phyloP scores from a whole-genome alignment of 2,329 filamentous ascomycete species.

The Monosporascus sp. region DNA sequence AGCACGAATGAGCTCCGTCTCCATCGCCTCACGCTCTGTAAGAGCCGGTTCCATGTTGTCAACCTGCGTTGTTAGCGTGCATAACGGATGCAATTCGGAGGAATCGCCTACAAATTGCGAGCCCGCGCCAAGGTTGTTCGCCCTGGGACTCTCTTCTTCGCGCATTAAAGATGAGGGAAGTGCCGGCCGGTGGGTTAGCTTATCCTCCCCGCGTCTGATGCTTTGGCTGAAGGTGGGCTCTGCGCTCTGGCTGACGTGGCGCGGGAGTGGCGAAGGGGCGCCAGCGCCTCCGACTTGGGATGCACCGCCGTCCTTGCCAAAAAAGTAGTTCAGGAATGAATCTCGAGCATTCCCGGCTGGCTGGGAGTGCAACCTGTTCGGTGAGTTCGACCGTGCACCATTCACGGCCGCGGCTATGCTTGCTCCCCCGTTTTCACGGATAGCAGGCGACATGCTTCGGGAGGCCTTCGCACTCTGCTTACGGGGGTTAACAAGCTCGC shows the following conservation, averaged over 20 bases:
- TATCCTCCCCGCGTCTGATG: constrained; percentile 66
- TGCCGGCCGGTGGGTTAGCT: constrained; percentile 48
- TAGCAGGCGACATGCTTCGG: constrained; percentile 78
- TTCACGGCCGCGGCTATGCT: constrained; percentile 64
- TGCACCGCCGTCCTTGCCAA: constrained; percentile 80
- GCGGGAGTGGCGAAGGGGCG: constrained; percentile 36
- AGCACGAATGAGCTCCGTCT: constrained; percentile 93
- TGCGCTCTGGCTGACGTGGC: constrained; percentile 72
- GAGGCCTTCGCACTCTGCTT: constrained; percentile 55
- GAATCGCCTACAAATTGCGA: constrained; percentile 53
- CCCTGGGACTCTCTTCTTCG: constrained; percentile 33
- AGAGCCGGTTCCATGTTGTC: constrained; percentile 74
- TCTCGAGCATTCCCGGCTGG: constrained; percentile 65
- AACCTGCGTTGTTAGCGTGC: constrained; percentile 33
- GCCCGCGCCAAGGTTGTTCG: constrained; percentile 36
- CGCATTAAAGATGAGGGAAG: constrained; percentile 15
- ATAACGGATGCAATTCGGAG: constrained; percentile 4
- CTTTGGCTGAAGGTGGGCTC: constrained; percentile 83
- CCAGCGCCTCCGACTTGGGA: constrained; percentile 38
- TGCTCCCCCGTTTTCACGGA: constrained; percentile 61
- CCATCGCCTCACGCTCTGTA: constrained; percentile 92
- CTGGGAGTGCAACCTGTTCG: constrained; percentile 56
- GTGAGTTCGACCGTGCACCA: constrained; percentile 56
- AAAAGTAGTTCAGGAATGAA: constrained; percentile 97
- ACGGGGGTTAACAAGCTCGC: constrained; percentile 53